Evolutionary conservation across 768 basidiomycete species (phyloP), one percentile per base, ranked within the genome.

Genomic region (Tylopilus vinaceipallidus): DNA sequence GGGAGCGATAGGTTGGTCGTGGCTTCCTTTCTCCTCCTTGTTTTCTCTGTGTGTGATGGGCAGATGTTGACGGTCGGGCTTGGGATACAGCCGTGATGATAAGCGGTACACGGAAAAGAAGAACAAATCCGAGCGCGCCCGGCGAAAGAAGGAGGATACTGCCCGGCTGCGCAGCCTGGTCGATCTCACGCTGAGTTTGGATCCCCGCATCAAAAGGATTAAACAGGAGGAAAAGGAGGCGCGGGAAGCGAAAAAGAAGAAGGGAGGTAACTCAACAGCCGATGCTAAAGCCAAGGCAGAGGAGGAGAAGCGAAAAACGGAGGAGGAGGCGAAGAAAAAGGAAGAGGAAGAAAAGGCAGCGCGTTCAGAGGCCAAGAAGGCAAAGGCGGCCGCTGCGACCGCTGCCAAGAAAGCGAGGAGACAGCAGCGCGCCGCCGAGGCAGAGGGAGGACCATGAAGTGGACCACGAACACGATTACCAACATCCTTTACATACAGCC

Each of bases 91-190:
- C 65, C 95, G 95, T 49, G 95, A 98, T 69, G 95, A 99, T 70
- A 98, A 98, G 73, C 88, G 95, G 26, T 97, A 95, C 74, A 94
- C 92, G 16, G 95, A 98, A 74, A 98, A 98, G 79, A 99, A 99
- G 80, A 99, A 99, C 83, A 98, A 97, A 72, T 73, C 90, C 6
- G 95, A 99, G 73, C 93, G 95, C 29, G 91, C 93, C 12, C 81
- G 93, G 50, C 78, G 91, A 67, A 99, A 99, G 78, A 97, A 97
- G 78, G 95, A 97, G 59, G 95, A 99, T 71, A 98, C 82, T 38
- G 87, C 92, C 12, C 88, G 94, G 60, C 70, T 98, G 24, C 85
- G 95, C 45, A 75, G 75, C 23, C 75, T 99, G 22, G 93, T 99
- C 42, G 95, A 98, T 74, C 73, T 86, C 48, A 82, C 91, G 20